phyloP scores from a whole-genome alignment of 176 grass and related monocot genomes.

The Hsuehochloa calcarea region DNA sequence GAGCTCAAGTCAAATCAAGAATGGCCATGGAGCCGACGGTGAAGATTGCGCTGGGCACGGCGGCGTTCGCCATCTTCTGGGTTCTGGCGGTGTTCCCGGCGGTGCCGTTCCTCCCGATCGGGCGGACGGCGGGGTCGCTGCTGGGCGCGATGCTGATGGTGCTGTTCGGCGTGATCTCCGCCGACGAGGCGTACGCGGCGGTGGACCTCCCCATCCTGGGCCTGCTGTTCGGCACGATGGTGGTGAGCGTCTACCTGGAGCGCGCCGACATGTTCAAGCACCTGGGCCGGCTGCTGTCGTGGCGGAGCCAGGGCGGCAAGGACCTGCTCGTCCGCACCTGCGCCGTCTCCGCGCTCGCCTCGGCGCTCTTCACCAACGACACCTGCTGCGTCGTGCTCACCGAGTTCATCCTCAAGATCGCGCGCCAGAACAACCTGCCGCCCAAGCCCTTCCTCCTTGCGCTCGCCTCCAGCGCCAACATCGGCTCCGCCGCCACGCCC shows the following conservation, averaged over 20 bases:
- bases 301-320: conserved; percentile 72
- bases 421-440: conserved; percentile 84
- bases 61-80: conserved; percentile 86
- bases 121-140: conserved; percentile 80
- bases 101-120: conserved; percentile 82
- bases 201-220: conserved; percentile 93
- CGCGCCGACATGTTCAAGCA: conserved; percentile 89
- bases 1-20: background rate
- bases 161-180: conserved; percentile 59
- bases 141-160: conserved; percentile 96
- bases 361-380: conserved; percentile 85
- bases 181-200: conserved; percentile 79
- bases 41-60: conserved; percentile 58
- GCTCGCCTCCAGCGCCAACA: conserved; percentile 80
- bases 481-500: conserved; percentile 76
- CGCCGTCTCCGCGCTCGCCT: conserved; percentile 62
- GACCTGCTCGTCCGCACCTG: conserved; percentile 85
- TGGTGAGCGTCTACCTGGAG: conserved; percentile 91
- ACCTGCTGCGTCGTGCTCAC: conserved; percentile 91
- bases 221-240: conserved; percentile 93
- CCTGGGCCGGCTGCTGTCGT: conserved; percentile 59
- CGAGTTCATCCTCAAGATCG: conserved; percentile 95
- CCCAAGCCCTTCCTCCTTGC: conserved; percentile 72
- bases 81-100: conserved; percentile 94
- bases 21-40: conserved; percentile 72